Evolutionary conservation across 2,329 filamentous ascomycete genomes (phyloP).

Genomic region (Knoxdaviesia capensis): DNA sequence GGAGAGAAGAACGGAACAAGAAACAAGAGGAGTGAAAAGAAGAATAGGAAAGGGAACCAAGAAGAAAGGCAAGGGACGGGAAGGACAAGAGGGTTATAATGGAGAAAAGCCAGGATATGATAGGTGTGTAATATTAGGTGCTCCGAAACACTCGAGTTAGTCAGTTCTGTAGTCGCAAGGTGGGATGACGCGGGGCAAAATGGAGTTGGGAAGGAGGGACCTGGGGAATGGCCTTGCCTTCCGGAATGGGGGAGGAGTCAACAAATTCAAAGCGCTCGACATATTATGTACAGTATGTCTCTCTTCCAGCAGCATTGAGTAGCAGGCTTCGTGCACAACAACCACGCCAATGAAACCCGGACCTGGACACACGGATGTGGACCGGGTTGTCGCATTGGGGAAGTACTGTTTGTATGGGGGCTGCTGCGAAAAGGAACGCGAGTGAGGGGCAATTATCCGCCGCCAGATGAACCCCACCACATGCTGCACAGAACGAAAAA

Average conservation of each 20-base stretch:
- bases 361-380: too few species aligned
- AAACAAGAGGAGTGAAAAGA: not conserved
- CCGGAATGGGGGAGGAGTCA: not conserved
- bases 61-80: conserved; percentile 2
- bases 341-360: too few species aligned
- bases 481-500: conserved; percentile 1
- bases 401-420: too few species aligned
- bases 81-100: conserved; percentile 1
- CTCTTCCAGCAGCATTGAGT: not conserved
- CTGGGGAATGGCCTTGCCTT: not conserved
- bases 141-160: not conserved
- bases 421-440: too few species aligned
- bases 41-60: conserved; percentile 2
- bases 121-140: not conserved
- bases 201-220: not conserved
- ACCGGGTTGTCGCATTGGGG: too few species aligned
- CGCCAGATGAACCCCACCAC: too few species aligned
- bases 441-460: too few species aligned
- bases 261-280: not conserved
- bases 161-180: not conserved
- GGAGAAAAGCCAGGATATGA: not conserved
- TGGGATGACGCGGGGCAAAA: not conserved
- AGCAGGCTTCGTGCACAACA: too few species aligned
- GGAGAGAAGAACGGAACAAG: not conserved
- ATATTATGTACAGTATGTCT: not conserved